Base-by-base conservation (phyloP, 2,329 filamentous ascomycete species). In the Didymella sp. region DNA sequence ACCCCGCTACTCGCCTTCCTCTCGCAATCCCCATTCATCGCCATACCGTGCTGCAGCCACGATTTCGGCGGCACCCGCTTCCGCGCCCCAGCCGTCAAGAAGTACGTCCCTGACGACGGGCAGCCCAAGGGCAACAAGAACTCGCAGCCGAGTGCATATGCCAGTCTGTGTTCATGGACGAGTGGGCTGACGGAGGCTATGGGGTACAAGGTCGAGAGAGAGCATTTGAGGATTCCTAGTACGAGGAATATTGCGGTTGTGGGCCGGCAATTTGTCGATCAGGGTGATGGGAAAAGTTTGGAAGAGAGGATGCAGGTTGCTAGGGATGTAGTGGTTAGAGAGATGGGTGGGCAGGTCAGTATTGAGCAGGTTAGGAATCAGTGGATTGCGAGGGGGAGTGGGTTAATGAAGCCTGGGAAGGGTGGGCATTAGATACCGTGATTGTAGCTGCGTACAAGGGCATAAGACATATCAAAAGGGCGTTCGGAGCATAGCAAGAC, bases 1-100 rank as follows among this genome's bases (percentile, higher is more conserved):
- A 98, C 95, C 0, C 95, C 95, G 0, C 84, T 98, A 17, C 85
- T 99, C 37, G 93, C 91, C 1, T 85, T 86, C 6, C 79, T 92
- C 1, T 92, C 89, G 0, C 78, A 85, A 2, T 89, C 89, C 11
- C 89, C 92, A 0, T 99, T 97, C 75, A 86, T 99, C 60, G 90
- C 91, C 66, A 96, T 99, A 41, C 95, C 95, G 1, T 99, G 95
- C 79, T 99, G 95, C 79, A 96, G 91, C 62, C 92, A 98, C 78
- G 85, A 89, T 56, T 85, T 99, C 2, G 86, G 87, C 0, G 95
- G 95, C 1, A 84, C 85, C 2, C 76, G 80, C 57, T 95, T 89
- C 73, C 87, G 95, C 17, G 89, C 90, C 6, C 80, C 73, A 3
- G 55, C 51, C 7, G 44, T 66, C 48, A 54, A 42, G 37, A 64